phyloP scores from a whole-genome alignment of 2,329 filamentous ascomycete genomes.

The Fusarium citri region DNA sequence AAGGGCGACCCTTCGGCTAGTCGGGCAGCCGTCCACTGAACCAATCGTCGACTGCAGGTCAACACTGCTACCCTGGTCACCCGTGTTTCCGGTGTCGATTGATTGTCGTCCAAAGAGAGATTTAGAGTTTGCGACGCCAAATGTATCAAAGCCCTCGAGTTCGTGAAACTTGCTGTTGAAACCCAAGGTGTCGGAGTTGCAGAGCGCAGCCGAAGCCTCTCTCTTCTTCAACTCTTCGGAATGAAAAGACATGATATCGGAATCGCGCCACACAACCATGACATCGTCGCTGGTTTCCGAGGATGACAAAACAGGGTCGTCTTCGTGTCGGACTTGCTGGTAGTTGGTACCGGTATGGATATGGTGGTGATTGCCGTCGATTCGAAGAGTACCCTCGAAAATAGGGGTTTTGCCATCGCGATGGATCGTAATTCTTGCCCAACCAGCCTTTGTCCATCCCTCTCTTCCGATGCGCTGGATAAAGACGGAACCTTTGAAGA shows the following conservation, averaged over 20 bases:
- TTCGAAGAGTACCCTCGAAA: slow-evolving; percentile 89
- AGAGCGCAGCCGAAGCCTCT: slow-evolving; percentile 63
- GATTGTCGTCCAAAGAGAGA: slow-evolving; percentile 79
- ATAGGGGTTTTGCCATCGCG: slow-evolving; percentile 81
- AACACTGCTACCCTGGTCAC: slow-evolving; percentile 77
- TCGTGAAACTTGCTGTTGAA: slow-evolving; percentile 80
- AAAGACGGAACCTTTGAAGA: slow-evolving; percentile 86
- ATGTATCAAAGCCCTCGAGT: slow-evolving; percentile 61
- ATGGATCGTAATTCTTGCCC: slow-evolving; percentile 83
- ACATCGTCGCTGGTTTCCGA: slow-evolving; percentile 70
- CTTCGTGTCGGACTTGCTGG: slow-evolving; percentile 73
- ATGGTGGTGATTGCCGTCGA: slow-evolving; percentile 87
- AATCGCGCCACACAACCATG: slow-evolving; percentile 94
- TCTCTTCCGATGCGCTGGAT: slow-evolving; percentile 68
- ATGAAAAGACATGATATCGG: slow-evolving; percentile 72
- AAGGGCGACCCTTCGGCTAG: slow-evolving; percentile 89
- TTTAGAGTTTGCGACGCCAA: slow-evolving; percentile 70
- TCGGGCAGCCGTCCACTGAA: slow-evolving; percentile 84
- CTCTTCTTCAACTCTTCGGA: slow-evolving; percentile 76
- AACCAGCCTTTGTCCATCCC: slow-evolving; percentile 85
- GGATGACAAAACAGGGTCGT: slow-evolving; percentile 74
- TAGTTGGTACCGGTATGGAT: slow-evolving; percentile 83
- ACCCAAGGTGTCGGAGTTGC: slow-evolving; percentile 77
- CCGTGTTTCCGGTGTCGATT: slow-evolving; percentile 71
- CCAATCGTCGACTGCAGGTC: slow-evolving; percentile 85